Conservation (phyloP, 345 rosid species). For the Geranium rotundifolium region DNA sequence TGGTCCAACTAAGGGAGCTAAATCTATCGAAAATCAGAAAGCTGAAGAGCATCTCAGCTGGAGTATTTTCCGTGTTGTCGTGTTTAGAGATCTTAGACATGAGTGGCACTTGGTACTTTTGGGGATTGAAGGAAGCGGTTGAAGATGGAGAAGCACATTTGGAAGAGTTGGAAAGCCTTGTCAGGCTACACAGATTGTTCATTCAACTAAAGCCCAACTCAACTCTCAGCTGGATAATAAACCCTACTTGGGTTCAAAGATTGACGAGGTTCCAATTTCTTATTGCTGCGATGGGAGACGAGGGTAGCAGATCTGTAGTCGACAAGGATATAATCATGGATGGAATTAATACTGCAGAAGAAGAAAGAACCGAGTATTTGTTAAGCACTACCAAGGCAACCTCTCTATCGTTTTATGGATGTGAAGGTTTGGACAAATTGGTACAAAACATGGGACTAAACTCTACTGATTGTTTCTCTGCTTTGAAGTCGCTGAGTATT, state of each 20-base stretch:
- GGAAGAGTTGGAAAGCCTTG: not conserved
- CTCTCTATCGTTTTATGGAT: not conserved
- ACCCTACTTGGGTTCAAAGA: not conserved
- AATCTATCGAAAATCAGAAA: constrained; percentile 29
- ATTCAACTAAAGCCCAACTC: not conserved
- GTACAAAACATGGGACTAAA: not conserved
- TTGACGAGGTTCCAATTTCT: too few relatives aligned
- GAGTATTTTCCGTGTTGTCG: constrained; percentile 19
- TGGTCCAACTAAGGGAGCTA: constrained; percentile 20
- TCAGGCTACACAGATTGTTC: not conserved
- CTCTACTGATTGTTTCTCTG: not conserved
- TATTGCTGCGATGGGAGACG: not conserved
- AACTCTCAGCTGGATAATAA: not conserved
- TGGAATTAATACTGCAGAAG: not conserved
- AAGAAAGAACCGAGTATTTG: not conserved
- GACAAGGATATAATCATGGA: not conserved
- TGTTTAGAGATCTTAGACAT: constrained; percentile 34
- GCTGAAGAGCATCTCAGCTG: constrained; percentile 21
- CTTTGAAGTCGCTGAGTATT: not conserved
- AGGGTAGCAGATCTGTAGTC: too few relatives aligned
- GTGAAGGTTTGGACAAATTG: not conserved
- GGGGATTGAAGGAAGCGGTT: not conserved
- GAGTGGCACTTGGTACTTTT: constrained; percentile 24
- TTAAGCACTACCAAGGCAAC: not conserved
- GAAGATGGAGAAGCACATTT: not conserved